Evolutionary conservation across 169 alveolate genomes (phyloP).

Genomic region (Babesia sp.): DNA sequence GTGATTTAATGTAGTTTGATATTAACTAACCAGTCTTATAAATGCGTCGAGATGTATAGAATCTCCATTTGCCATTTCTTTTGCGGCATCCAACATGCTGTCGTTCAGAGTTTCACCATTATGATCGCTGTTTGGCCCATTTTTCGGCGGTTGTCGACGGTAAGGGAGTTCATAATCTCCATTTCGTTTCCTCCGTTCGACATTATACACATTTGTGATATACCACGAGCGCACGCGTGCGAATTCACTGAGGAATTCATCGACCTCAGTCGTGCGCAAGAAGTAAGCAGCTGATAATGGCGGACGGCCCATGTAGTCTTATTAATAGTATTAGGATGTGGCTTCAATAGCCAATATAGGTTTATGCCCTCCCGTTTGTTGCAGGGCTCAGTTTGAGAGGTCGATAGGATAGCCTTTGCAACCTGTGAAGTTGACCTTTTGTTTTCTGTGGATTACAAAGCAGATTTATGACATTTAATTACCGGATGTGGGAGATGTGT

Average conservation of each 20-base stretch:
- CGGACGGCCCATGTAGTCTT: constrained; percentile 22
- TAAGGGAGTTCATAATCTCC: constrained; percentile 6
- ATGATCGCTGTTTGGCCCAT: background rate
- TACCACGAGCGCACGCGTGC: constrained; percentile 18
- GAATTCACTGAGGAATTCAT: constrained; percentile 56
- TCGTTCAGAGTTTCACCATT: constrained; percentile 22
- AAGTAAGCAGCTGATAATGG: constrained; percentile 55
- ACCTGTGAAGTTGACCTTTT: too few relatives aligned
- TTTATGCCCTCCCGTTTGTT: too few relatives aligned
- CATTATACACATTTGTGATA: background rate
- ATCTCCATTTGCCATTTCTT: constrained; percentile 36
- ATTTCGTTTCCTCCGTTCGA: background rate
- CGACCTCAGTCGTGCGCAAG: constrained; percentile 47
- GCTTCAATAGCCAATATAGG: too few relatives aligned
- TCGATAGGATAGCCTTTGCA: too few relatives aligned
- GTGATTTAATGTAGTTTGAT: background rate
- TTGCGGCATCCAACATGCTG: constrained; percentile 33
- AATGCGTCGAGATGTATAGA: constrained; percentile 61
- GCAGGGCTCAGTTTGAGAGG: too few relatives aligned
- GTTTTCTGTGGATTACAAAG: too few relatives aligned
- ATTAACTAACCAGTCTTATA: constrained; percentile 35
- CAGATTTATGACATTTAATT: too few relatives aligned
- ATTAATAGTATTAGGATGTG: too few relatives aligned
- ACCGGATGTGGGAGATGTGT: too few relatives aligned
- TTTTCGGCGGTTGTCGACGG: constrained; percentile 4